Evolutionary conservation across 192 early-diverging fungal species (phyloP).

Genomic region (Coemansia sp.): DNA sequence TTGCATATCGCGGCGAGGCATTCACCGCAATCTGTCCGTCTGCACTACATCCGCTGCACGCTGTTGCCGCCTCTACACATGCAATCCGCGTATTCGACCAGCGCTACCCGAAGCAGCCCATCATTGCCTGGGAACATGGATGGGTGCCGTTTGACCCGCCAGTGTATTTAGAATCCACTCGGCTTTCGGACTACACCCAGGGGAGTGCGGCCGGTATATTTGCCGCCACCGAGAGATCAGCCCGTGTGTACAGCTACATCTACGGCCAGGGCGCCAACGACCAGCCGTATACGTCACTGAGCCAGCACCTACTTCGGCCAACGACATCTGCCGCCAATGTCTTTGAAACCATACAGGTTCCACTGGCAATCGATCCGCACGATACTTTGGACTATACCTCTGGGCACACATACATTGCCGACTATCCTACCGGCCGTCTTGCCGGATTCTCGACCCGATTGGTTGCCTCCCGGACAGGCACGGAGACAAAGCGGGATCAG

Average conservation of each 20-base stretch:
- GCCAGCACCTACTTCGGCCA: constrained; percentile 25
- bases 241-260: constrained; percentile 13
- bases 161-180: constrained; percentile 9
- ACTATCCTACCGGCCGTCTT: constrained; percentile 15
- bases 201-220: constrained; percentile 17
- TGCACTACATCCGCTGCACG: constrained; percentile 37
- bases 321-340: not conserved
- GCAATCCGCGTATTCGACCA: constrained; percentile 41
- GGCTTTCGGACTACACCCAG: constrained; percentile 6
- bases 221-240: constrained; percentile 19
- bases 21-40: constrained; percentile 31
- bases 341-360: constrained; percentile 17
- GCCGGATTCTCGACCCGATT: constrained; percentile 11
- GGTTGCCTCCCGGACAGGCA: not conserved
- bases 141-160: constrained; percentile 16
- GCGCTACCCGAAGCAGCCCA: constrained; percentile 26
- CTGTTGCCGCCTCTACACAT: constrained; percentile 32
- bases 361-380: constrained; percentile 26
- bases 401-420: constrained; percentile 9
- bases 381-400: constrained; percentile 14
- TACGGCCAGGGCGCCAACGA: constrained; percentile 25
- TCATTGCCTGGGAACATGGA: constrained; percentile 26
- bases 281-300: constrained; percentile 23
- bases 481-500: not conserved
- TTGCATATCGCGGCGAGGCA: constrained; percentile 11